phyloP scores from a whole-genome alignment of 2,329 filamentous ascomycete species.

The Aspergillus carbonarius region DNA sequence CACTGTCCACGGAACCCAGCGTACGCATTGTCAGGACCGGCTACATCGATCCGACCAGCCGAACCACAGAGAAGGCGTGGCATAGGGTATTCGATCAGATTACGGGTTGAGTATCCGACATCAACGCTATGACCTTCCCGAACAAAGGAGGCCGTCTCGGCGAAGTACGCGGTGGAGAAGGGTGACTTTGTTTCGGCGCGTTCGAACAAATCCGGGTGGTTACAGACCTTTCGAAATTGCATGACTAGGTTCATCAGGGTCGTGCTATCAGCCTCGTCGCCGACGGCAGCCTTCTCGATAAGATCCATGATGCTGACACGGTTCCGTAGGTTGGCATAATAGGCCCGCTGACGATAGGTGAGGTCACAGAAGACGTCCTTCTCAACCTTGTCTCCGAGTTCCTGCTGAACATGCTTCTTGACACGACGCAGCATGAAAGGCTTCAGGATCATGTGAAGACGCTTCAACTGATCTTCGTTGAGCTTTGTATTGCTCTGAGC shows the following conservation, averaged over 20 bases:
- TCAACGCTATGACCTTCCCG: conserved; percentile 79
- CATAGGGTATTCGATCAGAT: conserved; percentile 77
- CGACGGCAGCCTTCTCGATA: conserved; percentile 92
- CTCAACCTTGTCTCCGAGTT: conserved; percentile 98
- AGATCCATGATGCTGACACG: conserved; percentile 99
- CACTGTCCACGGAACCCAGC: conserved; percentile 81
- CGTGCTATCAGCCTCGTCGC: conserved; percentile 90
- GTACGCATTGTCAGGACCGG: conserved; percentile 68
- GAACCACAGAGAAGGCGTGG: conserved; percentile 81
- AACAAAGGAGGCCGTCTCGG: conserved; percentile 92
- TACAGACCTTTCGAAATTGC: conserved; percentile 99
- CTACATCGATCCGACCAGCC: conserved; percentile 70
- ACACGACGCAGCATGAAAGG: conserved; percentile 99
- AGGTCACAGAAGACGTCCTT: conserved; percentile 94
- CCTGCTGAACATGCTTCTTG: conserved; percentile 99
- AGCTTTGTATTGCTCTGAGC: conserved; percentile 99
- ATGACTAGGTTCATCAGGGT: conserved; percentile 99
- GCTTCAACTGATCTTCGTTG: conserved; percentile 95
- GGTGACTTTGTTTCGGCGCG: conserved; percentile 88
- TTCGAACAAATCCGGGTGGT: conserved; percentile 96
- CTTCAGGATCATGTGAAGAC: conserved; percentile 97
- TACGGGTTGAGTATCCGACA: conserved; percentile 85
- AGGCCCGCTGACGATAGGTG: conserved; percentile 90
- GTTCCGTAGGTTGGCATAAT: conserved; percentile 88
- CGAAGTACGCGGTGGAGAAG: conserved; percentile 79